These are phyloP conservation scores for Pichia californica DNA, from an alignment of 805 yeast species.

Conservation along the genomic window DNA sequence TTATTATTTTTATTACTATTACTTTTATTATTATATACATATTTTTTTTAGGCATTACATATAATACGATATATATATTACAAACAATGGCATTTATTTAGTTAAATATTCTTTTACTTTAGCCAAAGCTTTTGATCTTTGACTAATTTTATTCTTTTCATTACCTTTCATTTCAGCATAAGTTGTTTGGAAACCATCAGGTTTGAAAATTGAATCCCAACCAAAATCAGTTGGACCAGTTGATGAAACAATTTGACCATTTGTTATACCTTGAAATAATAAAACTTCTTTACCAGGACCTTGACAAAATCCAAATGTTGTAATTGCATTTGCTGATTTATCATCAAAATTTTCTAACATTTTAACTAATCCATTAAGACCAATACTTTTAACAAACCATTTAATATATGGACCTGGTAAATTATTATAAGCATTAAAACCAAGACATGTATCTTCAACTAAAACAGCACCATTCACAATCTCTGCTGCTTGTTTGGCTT, in stretches of 20 bases:
- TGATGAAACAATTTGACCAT: constrained; percentile 70
- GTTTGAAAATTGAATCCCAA: constrained; percentile 90
- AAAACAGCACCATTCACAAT: constrained; percentile 70
- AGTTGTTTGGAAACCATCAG: constrained; percentile 64
- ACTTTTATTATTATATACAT: no score
- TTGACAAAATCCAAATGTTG: constrained; percentile 87
- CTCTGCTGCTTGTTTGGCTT: constrained; percentile 68
- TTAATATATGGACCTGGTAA: constrained; percentile 89
- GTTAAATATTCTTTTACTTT: constrained; percentile 50
- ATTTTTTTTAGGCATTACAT: no score
- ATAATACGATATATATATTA: no score
- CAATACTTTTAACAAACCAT: constrained; percentile 80
- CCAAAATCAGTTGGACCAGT: constrained; percentile 85
- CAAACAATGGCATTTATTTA: neutral
- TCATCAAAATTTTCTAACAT: constrained; percentile 78
- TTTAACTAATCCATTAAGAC: constrained; percentile 69
- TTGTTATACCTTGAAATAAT: constrained; percentile 78
- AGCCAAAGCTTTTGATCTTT: constrained; percentile 77
- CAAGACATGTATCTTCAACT: constrained; percentile 92
- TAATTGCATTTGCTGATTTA: constrained; percentile 79
- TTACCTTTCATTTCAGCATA: constrained; percentile 85
- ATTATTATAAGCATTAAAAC: constrained; percentile 67
- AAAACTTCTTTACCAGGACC: constrained; percentile 70
- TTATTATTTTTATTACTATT: no score
- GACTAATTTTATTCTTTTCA: constrained; percentile 77